Percentiles rank a stretch among this genome's conserved stretches.
These are phyloP conservation scores for Trametes cubensis DNA, from an alignment of 768 basidiomycete genomes.

Conservation along the genomic window DNA sequence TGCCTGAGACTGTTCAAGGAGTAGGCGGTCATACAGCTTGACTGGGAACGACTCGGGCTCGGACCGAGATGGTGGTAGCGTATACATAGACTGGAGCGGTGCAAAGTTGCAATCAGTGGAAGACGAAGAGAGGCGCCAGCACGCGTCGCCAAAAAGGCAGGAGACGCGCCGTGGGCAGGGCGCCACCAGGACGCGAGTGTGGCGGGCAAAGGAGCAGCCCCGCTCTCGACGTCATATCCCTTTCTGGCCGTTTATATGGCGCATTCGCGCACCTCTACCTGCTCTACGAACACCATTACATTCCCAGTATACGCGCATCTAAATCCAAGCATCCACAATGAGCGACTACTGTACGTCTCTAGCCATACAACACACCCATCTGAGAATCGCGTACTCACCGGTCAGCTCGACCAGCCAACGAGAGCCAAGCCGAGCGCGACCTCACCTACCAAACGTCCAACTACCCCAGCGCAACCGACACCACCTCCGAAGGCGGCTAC, in stretches of 20 bases:
- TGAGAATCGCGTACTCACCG: no score
- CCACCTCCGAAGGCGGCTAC: slow-evolving; percentile 36
- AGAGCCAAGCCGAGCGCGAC: slow-evolving; percentile 8
- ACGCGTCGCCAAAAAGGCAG: not conserved
- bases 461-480: slow-evolving; percentile 30
- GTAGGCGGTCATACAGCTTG: no score
- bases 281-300: not conserved
- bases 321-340: not conserved
- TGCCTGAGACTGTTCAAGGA: no score
- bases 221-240: slow-evolving; percentile 12
- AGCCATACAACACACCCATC: not conserved
- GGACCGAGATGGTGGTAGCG: no score
- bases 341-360: slow-evolving; percentile 8
- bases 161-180: not conserved
- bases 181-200: not conserved
- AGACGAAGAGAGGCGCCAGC: not conserved
- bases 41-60: no score
- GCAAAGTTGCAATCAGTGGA: no score
- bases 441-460: slow-evolving; percentile 28
- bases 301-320: not conserved
- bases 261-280: not conserved
- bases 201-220: not conserved
- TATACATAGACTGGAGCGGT: no score
- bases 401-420: not conserved
- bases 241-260: not conserved